Conservation (phyloP, 495 filamentous ascomycete genomes). For the Aspergillus ellipticus region DNA sequence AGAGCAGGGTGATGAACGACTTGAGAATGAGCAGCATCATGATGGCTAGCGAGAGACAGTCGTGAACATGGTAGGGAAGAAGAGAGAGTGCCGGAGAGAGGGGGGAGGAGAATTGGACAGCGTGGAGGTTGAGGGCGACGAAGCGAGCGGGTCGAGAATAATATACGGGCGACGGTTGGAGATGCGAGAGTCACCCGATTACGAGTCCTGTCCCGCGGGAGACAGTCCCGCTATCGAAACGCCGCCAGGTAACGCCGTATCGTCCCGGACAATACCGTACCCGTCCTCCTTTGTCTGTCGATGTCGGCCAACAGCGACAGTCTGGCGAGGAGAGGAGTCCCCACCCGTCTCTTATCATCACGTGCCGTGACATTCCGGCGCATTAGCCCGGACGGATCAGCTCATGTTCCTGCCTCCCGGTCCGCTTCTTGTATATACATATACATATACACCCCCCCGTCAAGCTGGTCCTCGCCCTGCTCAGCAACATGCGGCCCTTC, state of each 20-base stretch:
- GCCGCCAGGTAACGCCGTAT: too few species aligned
- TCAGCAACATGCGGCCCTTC: conserved; percentile 11
- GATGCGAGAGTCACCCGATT: not conserved
- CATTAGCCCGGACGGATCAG: too few species aligned
- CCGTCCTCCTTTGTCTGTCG: too few species aligned
- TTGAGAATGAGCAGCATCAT: conserved; percentile 40
- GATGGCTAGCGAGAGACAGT: conserved; percentile 4
- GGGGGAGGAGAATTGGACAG: not conserved
- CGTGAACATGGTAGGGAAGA: conserved; percentile 8
- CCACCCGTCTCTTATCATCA: too few species aligned
- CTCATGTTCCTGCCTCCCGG: too few species aligned
- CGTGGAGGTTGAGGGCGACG: not conserved
- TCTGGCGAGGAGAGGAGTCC: too few species aligned
- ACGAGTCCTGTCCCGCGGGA: not conserved
- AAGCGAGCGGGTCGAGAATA: too few species aligned
- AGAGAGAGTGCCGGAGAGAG: not conserved
- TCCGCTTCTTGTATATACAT: not conserved
- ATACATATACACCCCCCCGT: not conserved
- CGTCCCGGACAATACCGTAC: too few species aligned
- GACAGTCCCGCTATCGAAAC: too few species aligned
- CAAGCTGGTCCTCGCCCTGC: not conserved
- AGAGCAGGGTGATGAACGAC: conserved; percentile 29
- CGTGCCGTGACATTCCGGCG: too few species aligned
- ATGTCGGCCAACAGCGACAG: too few species aligned
- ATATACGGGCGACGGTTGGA: too few species aligned